Percentiles rank a stretch among this genome's conserved stretches.
Conservation (phyloP, 164 flowering plant species). For the grape (Vitis vinifera) region ASM3070453v1 NC_081805.1:7368501-7369000, state of each 20-base stretch:
- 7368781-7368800: slow-evolving; percentile 45
- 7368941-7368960: slow-evolving; percentile 12
- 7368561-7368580: slow-evolving; percentile 56
- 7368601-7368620: slow-evolving; percentile 42
- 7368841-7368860: slow-evolving; percentile 25
- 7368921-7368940: slow-evolving; percentile 28
- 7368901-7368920: slow-evolving; percentile 29
- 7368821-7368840: slow-evolving; percentile 28
- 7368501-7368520: slow-evolving; percentile 72
- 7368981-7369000: slow-evolving; percentile 27
- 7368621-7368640: slow-evolving; percentile 46
- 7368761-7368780: slow-evolving; percentile 36
- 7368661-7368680: slow-evolving; percentile 30
- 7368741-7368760: slow-evolving; percentile 47
- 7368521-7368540: slow-evolving; percentile 50
- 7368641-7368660: slow-evolving; percentile 47
- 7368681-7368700: slow-evolving; percentile 48
- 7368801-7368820: slow-evolving; percentile 37
- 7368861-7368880: slow-evolving; percentile 35
- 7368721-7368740: slow-evolving; percentile 48
- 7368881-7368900: slow-evolving; percentile 33
- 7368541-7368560: slow-evolving; percentile 45
- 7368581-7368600: slow-evolving; percentile 46
- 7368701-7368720: slow-evolving; percentile 35
- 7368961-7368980: slow-evolving; percentile 25